Base-by-base conservation (phyloP, 805 yeast genomes). In the Priceomyces castillae region DNA sequence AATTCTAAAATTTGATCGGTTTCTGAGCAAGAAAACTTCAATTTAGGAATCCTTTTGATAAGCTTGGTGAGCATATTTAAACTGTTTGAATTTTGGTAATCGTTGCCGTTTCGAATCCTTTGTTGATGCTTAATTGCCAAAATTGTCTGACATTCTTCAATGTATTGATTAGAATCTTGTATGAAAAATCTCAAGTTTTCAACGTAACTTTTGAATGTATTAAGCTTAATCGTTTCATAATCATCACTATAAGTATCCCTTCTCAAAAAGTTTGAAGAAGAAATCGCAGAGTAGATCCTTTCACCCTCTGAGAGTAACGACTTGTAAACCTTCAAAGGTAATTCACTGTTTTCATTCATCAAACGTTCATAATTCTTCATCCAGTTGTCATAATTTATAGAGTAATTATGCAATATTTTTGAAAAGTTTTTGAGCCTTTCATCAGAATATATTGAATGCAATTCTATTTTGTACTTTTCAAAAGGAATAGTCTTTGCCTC, bases 11-110 rank as follows among this genome's bases (percentile, higher is more conserved):
- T 59, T 52, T 78, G 84, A 15, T 77, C 82, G 50, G 81, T 69
- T 53, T 86, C 94, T 0, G 80, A 74, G 14, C 79, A 65, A 2
- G 71, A 58, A 42, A 84, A 76, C 16, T 77, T 73, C 45, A 83
- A 52, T 0, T 57, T 52, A 2, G 82, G 78, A 3, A 82, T 77
- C 35, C 69, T 67, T 14, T 65, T 62, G 11, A 81, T 52, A 17
- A 83, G 51, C 16, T 47, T 39, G 19, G 69, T 59, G 34, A 80
- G 55, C 18, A 20, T 39, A 9, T 26, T 40, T 15, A 46, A 43
- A 12, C 48, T 43, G 17, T 44, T 46, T 6, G 43, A 46, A 12
- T 33, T 46, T 38, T 41, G 46, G 10, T 48, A 53, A 12, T 57
- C 61, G 35, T 43, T 54, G 1, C 67, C 60, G 41, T 58, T 65